Percentiles rank a stretch among this genome's conserved stretches.
phyloP scores from a whole-genome alignment of 2,329 filamentous ascomycete genomes.

The Colletotrichum nymphaeae region DNA sequence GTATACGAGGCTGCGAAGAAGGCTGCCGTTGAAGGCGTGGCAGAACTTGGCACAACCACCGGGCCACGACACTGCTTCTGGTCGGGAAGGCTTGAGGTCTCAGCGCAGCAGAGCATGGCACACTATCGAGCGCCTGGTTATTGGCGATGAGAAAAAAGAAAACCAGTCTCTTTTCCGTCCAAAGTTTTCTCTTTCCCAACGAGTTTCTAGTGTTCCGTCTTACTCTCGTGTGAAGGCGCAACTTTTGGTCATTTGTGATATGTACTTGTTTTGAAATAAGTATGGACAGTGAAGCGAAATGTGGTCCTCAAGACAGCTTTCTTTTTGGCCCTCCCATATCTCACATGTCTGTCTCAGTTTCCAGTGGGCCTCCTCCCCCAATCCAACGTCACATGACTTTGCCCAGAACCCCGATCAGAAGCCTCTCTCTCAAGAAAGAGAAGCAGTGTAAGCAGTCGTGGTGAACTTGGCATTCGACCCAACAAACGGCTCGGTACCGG shows the following conservation, averaged over 20 bases:
- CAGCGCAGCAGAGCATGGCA: constrained; percentile 34
- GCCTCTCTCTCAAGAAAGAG: neutral
- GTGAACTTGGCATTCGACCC: constrained; percentile 51
- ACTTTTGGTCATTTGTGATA: constrained; percentile 30
- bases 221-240: neutral
- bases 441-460: constrained; percentile 29
- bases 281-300: constrained; percentile 8
- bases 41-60: constrained; percentile 10
- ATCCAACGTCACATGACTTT: neutral
- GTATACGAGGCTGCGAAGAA: constrained; percentile 39
- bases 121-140: constrained; percentile 32
- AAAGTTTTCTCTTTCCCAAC: neutral
- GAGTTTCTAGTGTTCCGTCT: neutral
- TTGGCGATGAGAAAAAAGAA: constrained; percentile 16
- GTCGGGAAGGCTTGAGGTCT: constrained; percentile 51
- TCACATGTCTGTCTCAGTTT: constrained; percentile 16
- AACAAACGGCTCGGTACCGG: constrained; percentile 68
- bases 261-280: constrained; percentile 19
- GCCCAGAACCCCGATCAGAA: neutral
- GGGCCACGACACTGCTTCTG: constrained; percentile 48
- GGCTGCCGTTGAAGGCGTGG: constrained; percentile 25
- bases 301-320: neutral
- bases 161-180: neutral
- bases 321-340: neutral
- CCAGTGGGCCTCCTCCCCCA: neutral